A percentile compares a stretch with the other conserved stretches of the same genome.
Conservation (phyloP, 1,284 basidiomycete genomes). For the Microbotryum scabiosae region DNA sequence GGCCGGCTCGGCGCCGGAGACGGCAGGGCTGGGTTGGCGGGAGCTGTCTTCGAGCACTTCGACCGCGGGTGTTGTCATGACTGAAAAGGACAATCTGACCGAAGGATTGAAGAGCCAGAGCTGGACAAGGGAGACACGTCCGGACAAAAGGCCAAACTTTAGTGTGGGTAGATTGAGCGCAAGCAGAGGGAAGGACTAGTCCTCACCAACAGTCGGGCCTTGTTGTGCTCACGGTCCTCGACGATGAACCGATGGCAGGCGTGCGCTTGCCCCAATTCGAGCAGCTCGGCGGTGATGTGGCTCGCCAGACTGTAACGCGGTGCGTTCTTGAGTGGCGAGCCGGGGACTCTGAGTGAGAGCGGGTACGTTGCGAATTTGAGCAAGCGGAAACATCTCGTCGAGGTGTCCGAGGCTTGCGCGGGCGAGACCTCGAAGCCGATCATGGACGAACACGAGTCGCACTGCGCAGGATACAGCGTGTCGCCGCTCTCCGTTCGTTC, state of each 20-base stretch:
- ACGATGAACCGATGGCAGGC: constrained; percentile 80
- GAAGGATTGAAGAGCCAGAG: constrained; percentile 85
- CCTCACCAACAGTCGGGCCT: constrained; percentile 63
- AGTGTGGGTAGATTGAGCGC: background rate
- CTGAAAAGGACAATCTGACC: constrained; percentile 59
- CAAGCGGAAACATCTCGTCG: constrained; percentile 21
- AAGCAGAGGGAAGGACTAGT: background rate
- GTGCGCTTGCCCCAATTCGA: constrained; percentile 75
- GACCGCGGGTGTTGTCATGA: background rate
- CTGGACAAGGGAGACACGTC: constrained; percentile 34
- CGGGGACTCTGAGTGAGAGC: background rate
- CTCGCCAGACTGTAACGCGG: constrained; percentile 18
- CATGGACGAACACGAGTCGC: constrained; percentile 39
- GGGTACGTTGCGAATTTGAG: constrained; percentile 31
- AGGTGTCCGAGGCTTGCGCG: background rate
- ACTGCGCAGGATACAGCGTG: constrained; percentile 57
- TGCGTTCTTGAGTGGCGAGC: background rate
- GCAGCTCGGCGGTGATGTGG: constrained; percentile 57
- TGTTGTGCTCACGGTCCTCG: constrained; percentile 69
- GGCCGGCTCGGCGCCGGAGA: background rate
- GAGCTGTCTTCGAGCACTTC: background rate
- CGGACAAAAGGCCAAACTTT: background rate
- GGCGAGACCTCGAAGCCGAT: constrained; percentile 26
- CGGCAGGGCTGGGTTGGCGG: background rate
- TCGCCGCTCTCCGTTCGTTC: constrained; percentile 47